These are phyloP conservation scores for Passalora sequoiae DNA, from an alignment of 2,329 filamentous ascomycete species.

Conservation along the genomic window DNA sequence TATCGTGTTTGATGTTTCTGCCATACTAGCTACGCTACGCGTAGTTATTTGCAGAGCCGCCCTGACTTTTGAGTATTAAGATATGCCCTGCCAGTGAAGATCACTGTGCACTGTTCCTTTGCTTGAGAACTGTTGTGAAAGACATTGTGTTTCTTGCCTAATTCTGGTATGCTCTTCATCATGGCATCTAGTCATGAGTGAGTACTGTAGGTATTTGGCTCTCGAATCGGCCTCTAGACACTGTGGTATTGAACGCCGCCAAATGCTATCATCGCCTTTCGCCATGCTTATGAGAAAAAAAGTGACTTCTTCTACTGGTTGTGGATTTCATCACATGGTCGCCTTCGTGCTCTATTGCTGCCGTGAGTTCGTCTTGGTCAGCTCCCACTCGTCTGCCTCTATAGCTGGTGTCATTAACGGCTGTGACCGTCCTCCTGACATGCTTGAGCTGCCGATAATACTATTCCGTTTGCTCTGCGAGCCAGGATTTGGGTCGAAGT, in stretches of 20 bases:
- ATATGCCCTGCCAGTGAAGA: no score
- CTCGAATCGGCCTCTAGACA: not conserved
- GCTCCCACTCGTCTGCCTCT: conserved; percentile 23
- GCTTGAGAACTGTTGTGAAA: no score
- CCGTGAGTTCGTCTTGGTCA: conserved; percentile 17
- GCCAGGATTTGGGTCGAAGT: conserved; percentile 5
- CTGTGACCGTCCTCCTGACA: conserved; percentile 5
- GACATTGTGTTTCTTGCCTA: no score
- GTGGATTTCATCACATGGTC: not conserved
- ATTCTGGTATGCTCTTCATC: not conserved
- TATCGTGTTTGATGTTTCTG: no score
- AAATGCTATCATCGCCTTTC: not conserved
- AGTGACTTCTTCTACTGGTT: not conserved
- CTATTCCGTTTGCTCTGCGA: conserved; percentile 15
- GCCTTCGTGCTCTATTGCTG: not conserved
- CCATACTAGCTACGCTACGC: no score
- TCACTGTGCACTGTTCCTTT: no score
- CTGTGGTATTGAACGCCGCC: conserved; percentile 3
- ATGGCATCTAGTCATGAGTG: not conserved
- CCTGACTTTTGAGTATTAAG: no score
- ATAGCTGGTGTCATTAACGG: conserved; percentile 20
- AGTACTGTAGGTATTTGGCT: not conserved
- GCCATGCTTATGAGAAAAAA: not conserved
- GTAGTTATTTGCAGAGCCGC: no score
- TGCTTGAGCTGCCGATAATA: conserved; percentile 6